Percentiles rank a stretch among this genome's conserved stretches.
These are phyloP conservation scores for Carex arenaria DNA, from an alignment of 202 grass and related monocot species.

Conservation along the genomic window DNA sequence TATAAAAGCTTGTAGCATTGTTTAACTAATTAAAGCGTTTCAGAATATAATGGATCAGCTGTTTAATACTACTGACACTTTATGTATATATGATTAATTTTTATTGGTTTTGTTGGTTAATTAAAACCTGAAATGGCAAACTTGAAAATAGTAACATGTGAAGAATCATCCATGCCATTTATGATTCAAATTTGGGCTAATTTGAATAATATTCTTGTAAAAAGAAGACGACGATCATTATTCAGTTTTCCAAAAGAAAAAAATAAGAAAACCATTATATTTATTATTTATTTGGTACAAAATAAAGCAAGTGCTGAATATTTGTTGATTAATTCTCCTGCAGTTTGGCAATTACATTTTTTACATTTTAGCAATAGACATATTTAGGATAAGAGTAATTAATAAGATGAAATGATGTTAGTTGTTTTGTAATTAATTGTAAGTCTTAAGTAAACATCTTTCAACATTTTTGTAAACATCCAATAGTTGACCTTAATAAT, in stretches of 20 bases:
- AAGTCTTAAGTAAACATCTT: background rate
- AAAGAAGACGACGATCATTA: background rate
- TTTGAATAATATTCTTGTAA: background rate
- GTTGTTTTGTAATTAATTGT: background rate
- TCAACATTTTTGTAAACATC: background rate
- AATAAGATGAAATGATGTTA: background rate
- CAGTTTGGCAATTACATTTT: background rate
- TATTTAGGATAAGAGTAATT: background rate
- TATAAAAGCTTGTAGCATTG: background rate
- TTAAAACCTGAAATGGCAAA: background rate
- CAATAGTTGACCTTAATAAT: background rate
- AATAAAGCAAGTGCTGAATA: background rate
- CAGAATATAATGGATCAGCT: background rate
- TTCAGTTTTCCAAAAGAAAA: background rate
- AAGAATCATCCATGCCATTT: background rate
- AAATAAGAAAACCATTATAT: no score
- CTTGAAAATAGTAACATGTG: background rate
- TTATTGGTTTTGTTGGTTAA: no score
- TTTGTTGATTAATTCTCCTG: background rate
- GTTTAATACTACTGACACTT: background rate
- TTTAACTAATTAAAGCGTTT: no score
- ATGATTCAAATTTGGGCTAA: background rate
- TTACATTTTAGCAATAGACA: background rate
- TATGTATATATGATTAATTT: background rate
- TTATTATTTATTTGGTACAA: background rate